A percentile compares a stretch with the other conserved stretches of the same genome.
Evolutionary conservation across 2,329 filamentous ascomycete genomes (phyloP).

Genomic region (Parasarocladium wereldwijsianum): DNA sequence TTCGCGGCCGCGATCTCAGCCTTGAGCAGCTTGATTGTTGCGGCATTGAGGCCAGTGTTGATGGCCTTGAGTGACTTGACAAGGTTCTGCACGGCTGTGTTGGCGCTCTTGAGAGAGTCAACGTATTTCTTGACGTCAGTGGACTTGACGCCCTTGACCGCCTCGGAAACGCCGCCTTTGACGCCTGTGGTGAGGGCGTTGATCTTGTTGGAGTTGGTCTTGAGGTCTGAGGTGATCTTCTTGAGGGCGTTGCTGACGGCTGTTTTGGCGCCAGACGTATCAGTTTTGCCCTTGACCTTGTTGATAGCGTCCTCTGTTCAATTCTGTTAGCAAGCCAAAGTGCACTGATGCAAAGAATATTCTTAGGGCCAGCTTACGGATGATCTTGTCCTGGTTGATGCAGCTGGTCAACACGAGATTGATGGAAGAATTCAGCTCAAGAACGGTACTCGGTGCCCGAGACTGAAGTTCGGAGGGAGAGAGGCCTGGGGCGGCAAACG

Average conservation of each 20-base stretch:
- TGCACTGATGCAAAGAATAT: neutral
- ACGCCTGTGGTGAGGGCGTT: neutral
- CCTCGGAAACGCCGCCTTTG: neutral
- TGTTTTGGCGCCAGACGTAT: conserved; percentile 1
- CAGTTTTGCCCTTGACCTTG: conserved; percentile 2
- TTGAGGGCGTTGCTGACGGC: neutral
- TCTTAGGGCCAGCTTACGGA: neutral
- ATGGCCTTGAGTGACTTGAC: conserved; percentile 1
- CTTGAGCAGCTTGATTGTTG: neutral
- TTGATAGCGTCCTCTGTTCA: neutral
- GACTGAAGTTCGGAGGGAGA: neutral
- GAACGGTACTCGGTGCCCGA: neutral
- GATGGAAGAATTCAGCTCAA: neutral
- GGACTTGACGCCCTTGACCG: neutral
- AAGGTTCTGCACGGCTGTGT: neutral
- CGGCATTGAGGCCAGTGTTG: neutral
- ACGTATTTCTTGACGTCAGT: conserved; percentile 1
- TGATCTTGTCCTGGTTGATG: neutral
- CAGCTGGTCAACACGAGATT: neutral
- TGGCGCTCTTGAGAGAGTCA: neutral
- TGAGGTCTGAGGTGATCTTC: conserved; percentile 3
- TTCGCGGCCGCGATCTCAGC: conserved; percentile 1
- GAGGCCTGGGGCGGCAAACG: neutral
- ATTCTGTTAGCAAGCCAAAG: neutral
- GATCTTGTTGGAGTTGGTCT: conserved; percentile 1